Conservation (phyloP, 768 basidiomycete genomes). For the Tephrocybe sp. region DNA sequence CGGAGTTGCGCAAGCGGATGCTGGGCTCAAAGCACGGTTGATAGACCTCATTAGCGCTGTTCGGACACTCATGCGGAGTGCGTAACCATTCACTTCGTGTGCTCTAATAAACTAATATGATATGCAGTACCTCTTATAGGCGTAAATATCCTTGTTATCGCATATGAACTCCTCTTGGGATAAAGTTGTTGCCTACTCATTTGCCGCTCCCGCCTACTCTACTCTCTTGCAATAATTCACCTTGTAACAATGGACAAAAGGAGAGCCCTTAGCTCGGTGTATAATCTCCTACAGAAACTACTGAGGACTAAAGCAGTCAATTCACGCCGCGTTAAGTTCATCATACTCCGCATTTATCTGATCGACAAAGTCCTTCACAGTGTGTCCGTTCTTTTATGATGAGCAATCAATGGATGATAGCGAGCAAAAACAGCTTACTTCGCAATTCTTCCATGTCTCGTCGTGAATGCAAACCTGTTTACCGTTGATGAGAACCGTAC, state of each 20-base stretch:
- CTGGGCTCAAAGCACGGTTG: conserved; percentile 79
- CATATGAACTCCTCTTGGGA: conserved; percentile 79
- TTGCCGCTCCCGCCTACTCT: background rate
- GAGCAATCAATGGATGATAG: background rate
- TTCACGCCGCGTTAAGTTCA: conserved; percentile 47
- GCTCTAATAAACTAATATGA: conserved; percentile 2
- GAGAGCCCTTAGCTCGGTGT: background rate
- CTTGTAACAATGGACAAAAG: conserved; percentile 4
- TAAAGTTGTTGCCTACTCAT: conserved; percentile 19
- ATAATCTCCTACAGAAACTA: conserved; percentile 6
- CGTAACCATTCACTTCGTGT: conserved; percentile 36
- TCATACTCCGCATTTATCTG: conserved; percentile 78
- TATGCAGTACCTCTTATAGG: conserved; percentile 86
- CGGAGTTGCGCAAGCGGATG: conserved; percentile 53
- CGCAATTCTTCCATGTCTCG: conserved; percentile 75
- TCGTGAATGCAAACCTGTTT: conserved; percentile 75
- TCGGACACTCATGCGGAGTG: conserved; percentile 95
- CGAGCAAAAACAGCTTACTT: conserved; percentile 44
- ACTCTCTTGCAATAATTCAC: conserved; percentile 3
- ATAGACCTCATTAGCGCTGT: conserved; percentile 95
- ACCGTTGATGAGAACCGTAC: conserved; percentile 79
- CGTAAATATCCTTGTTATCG: conserved; percentile 82
- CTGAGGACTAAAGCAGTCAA: too few species aligned
- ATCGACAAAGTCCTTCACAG: conserved; percentile 68
- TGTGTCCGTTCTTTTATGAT: conserved; percentile 65